Conservation (phyloP, 371 early-diverging fungal genomes). For the Entomophthora muscae region DNA sequence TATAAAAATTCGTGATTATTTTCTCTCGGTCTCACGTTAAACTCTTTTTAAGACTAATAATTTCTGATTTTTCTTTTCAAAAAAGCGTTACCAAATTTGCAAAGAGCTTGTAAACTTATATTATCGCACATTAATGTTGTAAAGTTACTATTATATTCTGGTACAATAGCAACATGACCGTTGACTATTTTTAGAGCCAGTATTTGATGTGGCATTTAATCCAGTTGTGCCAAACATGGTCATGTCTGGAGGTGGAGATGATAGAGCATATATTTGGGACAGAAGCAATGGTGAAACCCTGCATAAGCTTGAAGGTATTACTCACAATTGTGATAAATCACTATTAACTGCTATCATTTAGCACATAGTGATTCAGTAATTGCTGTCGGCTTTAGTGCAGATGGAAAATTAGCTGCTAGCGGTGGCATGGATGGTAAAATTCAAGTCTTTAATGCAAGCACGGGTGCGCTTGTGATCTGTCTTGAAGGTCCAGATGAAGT, state of each 20-base stretch:
- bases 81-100: neutral
- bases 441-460: conserved; percentile 53
- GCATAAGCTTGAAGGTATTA: conserved; percentile 24
- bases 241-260: conserved; percentile 84
- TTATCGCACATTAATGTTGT: too few species aligned
- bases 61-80: neutral
- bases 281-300: conserved; percentile 59
- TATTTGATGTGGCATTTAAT: conserved; percentile 67
- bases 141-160: too few species aligned
- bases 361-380: conserved; percentile 82
- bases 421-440: conserved; percentile 94
- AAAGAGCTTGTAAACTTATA: neutral
- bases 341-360: neutral
- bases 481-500: conserved; percentile 89
- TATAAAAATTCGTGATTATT: neutral
- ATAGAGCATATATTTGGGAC: conserved; percentile 82
- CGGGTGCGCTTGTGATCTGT: conserved; percentile 32
- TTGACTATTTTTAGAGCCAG: conserved; percentile 40
- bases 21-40: neutral
- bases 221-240: conserved; percentile 47
- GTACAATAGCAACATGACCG: neutral
- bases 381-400: conserved; percentile 60
- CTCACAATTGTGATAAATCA: neutral
- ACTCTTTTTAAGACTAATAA: neutral
- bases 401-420: conserved; percentile 73